Evolutionary conservation across 352 stramenopile genomes (phyloP).

Genomic region (Globisporangium spinosum): DNA sequence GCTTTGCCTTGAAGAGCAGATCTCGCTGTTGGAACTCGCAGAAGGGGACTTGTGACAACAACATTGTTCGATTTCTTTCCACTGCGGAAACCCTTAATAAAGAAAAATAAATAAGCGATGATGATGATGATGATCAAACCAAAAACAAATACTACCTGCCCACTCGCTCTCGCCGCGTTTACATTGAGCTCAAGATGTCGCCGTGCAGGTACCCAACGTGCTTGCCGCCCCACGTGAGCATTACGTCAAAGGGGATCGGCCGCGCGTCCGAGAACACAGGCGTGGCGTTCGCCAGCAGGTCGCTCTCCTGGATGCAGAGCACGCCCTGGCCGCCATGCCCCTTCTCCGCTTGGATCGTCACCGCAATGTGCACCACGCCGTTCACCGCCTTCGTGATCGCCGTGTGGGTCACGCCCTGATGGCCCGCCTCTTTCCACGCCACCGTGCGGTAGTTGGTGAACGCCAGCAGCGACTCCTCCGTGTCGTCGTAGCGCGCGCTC

Average conservation of each 20-base stretch:
- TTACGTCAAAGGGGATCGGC: slow-evolving; percentile 44
- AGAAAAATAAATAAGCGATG: slow-evolving; percentile 16
- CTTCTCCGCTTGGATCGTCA: slow-evolving; percentile 44
- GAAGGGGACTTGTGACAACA: slow-evolving; percentile 16
- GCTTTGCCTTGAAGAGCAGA: slow-evolving; percentile 13
- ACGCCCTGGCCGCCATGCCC: slow-evolving; percentile 37
- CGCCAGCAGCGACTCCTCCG: slow-evolving; percentile 37
- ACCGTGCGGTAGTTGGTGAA: slow-evolving; percentile 47
- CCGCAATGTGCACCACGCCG: slow-evolving; percentile 41
- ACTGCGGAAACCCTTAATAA: neutral
- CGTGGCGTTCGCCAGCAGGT: slow-evolving; percentile 25
- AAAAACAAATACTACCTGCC: slow-evolving; percentile 13
- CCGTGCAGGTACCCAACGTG: slow-evolving; percentile 53
- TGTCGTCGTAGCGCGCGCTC: slow-evolving; percentile 30
- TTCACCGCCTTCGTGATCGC: slow-evolving; percentile 46
- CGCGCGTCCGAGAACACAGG: slow-evolving; percentile 29
- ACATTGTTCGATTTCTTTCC: neutral
- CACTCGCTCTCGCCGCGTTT: slow-evolving; percentile 57
- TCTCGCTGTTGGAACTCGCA: slow-evolving; percentile 60
- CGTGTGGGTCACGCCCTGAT: slow-evolving; percentile 36
- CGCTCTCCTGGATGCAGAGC: slow-evolving; percentile 42
- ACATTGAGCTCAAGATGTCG: slow-evolving; percentile 34
- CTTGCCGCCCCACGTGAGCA: slow-evolving; percentile 51
- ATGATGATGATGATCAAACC: neutral
- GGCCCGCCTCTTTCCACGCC: slow-evolving; percentile 35